Conservation (phyloP, 345 rosid species). For the Lagerstroemia speciosa region DNA sequence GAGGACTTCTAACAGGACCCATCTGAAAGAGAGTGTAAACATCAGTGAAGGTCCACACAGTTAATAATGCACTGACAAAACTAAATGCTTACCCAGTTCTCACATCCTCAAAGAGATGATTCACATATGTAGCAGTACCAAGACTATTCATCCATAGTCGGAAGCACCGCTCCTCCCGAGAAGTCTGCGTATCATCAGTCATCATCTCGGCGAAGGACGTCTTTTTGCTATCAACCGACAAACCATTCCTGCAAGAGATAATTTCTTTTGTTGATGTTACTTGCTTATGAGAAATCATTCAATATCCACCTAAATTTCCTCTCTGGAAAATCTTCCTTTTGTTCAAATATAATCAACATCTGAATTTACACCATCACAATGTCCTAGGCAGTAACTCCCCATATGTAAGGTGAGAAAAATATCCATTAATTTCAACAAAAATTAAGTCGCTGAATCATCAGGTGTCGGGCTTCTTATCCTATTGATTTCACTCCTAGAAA, state of each 20-base stretch:
- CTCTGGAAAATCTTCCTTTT: neutral
- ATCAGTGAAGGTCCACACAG: slow-evolving; percentile 1
- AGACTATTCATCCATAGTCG: slow-evolving; percentile 97
- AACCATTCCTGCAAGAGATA: slow-evolving; percentile 68
- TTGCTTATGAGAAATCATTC: neutral
- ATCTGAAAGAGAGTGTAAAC: slow-evolving; percentile 31
- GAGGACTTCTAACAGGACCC: slow-evolving; percentile 86
- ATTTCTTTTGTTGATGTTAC: neutral
- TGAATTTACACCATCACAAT: neutral
- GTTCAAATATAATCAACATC: neutral
- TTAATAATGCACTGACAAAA: slow-evolving; percentile 1
- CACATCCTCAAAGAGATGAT: slow-evolving; percentile 86
- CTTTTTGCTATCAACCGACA: slow-evolving; percentile 53
- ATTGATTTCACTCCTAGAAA: neutral
- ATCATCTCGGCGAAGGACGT: slow-evolving; percentile 88
- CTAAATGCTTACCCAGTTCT: slow-evolving; percentile 63
- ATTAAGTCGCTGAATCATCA: neutral
- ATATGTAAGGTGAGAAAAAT: no score
- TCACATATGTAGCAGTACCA: slow-evolving; percentile 69
- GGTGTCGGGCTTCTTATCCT: neutral
- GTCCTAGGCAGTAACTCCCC: neutral
- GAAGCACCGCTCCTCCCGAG: slow-evolving; percentile 97
- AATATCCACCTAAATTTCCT: neutral
- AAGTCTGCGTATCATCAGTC: slow-evolving; percentile 90
- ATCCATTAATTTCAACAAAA: no score